Percentiles rank a stretch among this genome's conserved stretches.
phyloP scores from a whole-genome alignment of 257 asterid genomes.

The Capsicum rhomboideum region DNA sequence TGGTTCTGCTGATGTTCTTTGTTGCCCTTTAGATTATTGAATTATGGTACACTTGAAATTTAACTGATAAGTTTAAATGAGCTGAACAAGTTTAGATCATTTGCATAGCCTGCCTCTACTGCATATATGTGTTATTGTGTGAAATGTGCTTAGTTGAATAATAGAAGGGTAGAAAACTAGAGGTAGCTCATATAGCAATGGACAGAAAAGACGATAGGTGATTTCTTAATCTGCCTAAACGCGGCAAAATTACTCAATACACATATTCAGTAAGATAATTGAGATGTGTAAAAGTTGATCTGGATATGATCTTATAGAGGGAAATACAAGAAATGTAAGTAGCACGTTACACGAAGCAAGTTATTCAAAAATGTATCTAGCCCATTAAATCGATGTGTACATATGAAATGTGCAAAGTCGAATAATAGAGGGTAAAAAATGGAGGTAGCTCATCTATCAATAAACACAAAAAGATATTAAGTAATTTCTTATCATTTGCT shows the following conservation, averaged over 20 bases:
- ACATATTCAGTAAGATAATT: neutral
- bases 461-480: no score
- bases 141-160: neutral
- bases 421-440: no score
- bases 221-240: neutral
- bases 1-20: neutral
- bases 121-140: neutral
- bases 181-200: neutral
- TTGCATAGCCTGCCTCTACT: neutral
- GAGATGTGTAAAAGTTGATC: neutral
- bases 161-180: neutral
- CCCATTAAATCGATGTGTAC: no score
- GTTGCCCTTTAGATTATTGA: neutral
- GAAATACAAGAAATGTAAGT: no score
- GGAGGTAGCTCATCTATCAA: no score
- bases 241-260: neutral
- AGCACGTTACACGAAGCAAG: no score
- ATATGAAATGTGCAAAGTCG: no score
- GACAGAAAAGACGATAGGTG: neutral
- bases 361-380: no score
- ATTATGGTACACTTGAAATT: neutral
- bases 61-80: neutral
- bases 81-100: neutral
- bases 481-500: no score
- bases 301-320: no score